Percentiles rank a stretch among this genome's conserved stretches.
Conservation (phyloP, 2,329 filamentous ascomycete genomes). For the Nemania sp. region DNA sequence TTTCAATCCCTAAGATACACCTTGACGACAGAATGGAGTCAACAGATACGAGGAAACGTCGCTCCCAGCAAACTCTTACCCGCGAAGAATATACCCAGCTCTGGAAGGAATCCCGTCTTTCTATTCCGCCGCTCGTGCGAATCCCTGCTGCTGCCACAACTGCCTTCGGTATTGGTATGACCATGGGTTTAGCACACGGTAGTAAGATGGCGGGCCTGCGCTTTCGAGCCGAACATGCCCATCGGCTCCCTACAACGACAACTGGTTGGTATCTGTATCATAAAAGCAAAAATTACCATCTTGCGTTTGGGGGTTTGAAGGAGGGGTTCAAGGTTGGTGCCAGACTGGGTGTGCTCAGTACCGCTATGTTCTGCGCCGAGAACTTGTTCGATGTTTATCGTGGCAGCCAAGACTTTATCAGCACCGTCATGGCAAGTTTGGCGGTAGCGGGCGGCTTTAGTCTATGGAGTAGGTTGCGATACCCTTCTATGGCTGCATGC, state of each 20-base stretch:
- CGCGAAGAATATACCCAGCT: slow-evolving; percentile 52
- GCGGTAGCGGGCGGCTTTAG: slow-evolving; percentile 89
- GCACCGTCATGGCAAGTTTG: slow-evolving; percentile 84
- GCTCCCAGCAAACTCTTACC: slow-evolving; percentile 38
- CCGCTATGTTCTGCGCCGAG: slow-evolving; percentile 83
- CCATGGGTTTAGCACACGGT: slow-evolving; percentile 78
- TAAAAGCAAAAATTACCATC: slow-evolving; percentile 95
- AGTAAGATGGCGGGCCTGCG: slow-evolving; percentile 80
- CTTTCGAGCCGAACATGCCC: slow-evolving; percentile 95
- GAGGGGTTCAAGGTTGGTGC: slow-evolving; percentile 82
- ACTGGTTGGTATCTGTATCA: slow-evolving; percentile 98
- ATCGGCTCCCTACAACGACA: slow-evolving; percentile 85
- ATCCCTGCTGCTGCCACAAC: slow-evolving; percentile 73
- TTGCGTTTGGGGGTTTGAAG: slow-evolving; percentile 79
- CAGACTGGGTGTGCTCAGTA: slow-evolving; percentile 77
- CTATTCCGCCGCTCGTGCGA: slow-evolving; percentile 73
- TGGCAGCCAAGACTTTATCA: slow-evolving; percentile 78
- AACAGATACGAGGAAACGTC: slow-evolving; percentile 24
- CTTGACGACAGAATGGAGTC: slow-evolving; percentile 38
- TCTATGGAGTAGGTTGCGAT: slow-evolving; percentile 75
- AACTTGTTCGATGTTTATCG: slow-evolving; percentile 83
- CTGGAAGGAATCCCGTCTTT: slow-evolving; percentile 62
- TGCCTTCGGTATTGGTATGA: slow-evolving; percentile 76
- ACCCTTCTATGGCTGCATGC: not conserved
- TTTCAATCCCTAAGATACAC: not conserved